Percentiles rank a stretch among this genome's conserved stretches.
Conservation (phyloP, 441 rosid species). For the Croton setiger region DNA sequence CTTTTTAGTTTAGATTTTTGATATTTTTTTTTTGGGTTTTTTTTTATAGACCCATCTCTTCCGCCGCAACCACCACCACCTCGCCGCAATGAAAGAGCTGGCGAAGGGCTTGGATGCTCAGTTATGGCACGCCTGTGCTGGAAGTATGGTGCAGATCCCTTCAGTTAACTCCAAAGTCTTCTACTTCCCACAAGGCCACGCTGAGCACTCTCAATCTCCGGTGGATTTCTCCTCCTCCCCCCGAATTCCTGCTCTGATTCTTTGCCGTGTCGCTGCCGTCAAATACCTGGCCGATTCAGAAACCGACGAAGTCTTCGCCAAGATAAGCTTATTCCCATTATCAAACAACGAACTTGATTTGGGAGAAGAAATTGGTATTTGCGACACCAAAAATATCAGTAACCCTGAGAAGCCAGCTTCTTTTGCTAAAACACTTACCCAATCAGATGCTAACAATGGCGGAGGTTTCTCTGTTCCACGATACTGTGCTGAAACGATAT, state of each 20-base stretch:
- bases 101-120: slow-evolving; percentile 79
- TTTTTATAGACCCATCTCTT: neutral
- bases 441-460: slow-evolving; percentile 98
- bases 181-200: slow-evolving; percentile 96
- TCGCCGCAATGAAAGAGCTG: slow-evolving; percentile 27
- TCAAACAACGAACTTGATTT: slow-evolving; percentile 17
- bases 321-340: slow-evolving; percentile 54
- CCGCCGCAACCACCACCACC: neutral
- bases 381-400: slow-evolving; percentile 22
- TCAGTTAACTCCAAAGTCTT: slow-evolving; percentile 60
- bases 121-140: slow-evolving; percentile 98
- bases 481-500: slow-evolving; percentile 94
- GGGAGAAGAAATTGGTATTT: slow-evolving; percentile 30
- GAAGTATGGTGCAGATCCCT: slow-evolving; percentile 95
- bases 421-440: slow-evolving; percentile 93
- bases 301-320: slow-evolving; percentile 85
- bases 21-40: slow-evolving; percentile 1
- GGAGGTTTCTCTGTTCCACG: slow-evolving; percentile 99
- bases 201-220: slow-evolving; percentile 65
- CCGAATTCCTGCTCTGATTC: slow-evolving; percentile 47
- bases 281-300: slow-evolving; percentile 74
- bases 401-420: slow-evolving; percentile 61
- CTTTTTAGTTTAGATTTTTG: neutral
- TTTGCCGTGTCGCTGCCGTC: slow-evolving; percentile 63
- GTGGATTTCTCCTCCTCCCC: slow-evolving; percentile 46